These are phyloP conservation scores for Coprinellus micaceus DNA, from an alignment of 768 basidiomycete genomes.

Conservation along the genomic window DNA sequence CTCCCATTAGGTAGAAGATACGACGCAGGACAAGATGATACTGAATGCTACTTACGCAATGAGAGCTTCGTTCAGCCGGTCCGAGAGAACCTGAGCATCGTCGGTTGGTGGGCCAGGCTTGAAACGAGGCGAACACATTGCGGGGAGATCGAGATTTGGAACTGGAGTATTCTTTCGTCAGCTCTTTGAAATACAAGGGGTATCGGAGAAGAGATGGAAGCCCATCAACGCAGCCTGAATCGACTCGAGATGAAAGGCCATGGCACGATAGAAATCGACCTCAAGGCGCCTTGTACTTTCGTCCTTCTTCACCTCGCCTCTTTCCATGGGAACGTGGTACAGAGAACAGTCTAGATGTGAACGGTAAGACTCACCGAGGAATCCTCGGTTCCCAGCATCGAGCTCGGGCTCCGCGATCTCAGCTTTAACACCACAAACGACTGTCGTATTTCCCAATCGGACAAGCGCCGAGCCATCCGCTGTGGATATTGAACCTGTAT, in stretches of 20 bases:
- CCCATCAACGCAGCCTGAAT: no score
- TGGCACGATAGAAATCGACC: no score
- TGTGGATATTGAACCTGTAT: constrained; percentile 85
- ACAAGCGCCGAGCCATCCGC: constrained; percentile 93
- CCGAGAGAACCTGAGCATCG: constrained; percentile 89
- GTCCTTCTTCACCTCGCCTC: no score
- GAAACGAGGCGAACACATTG: constrained; percentile 89
- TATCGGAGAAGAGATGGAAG: not conserved
- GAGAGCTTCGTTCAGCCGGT: constrained; percentile 76
- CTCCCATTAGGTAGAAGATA: not conserved
- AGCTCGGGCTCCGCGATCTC: constrained; percentile 91
- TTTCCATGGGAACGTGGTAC: no score
- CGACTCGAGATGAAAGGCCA: no score
- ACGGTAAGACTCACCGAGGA: constrained; percentile 63
- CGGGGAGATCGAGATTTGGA: constrained; percentile 91
- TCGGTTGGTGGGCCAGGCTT: constrained; percentile 94
- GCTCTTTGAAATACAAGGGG: not conserved
- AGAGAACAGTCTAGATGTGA: no score
- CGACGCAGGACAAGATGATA: not conserved
- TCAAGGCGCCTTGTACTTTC: no score
- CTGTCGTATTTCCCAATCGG: constrained; percentile 85
- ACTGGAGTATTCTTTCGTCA: constrained; percentile 42
- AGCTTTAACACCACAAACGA: constrained; percentile 94
- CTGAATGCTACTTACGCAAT: constrained; percentile 48
- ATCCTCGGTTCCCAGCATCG: constrained; percentile 70